Conservation (phyloP, 257 asterid species). For the Lantana camara region DNA sequence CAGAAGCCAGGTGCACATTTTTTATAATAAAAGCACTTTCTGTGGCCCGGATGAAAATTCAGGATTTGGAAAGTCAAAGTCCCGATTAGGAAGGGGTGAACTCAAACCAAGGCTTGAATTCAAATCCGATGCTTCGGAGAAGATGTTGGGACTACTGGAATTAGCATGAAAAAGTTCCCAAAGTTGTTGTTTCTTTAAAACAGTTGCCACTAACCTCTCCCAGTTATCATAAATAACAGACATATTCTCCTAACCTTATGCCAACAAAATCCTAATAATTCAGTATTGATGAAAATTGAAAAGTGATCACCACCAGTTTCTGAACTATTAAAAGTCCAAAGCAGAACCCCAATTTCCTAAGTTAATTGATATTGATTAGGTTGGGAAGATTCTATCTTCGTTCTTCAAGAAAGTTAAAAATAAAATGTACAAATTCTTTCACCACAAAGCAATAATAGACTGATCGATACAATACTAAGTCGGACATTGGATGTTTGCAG, state of each 20-base stretch:
- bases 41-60: too few species aligned
- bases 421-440: too few species aligned
- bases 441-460: too few species aligned
- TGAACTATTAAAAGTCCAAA: background rate
- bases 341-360: background rate
- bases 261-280: background rate
- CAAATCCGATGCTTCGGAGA: slow-evolving; percentile 12
- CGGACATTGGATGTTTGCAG: too few species aligned
- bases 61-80: background rate
- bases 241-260: background rate
- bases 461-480: too few species aligned
- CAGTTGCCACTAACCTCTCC: slow-evolving; percentile 25
- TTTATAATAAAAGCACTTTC: background rate
- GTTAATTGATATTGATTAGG: background rate
- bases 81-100: background rate
- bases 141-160: slow-evolving; percentile 21
- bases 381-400: too few species aligned
- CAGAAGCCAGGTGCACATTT: slow-evolving; percentile 11
- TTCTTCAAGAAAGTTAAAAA: too few species aligned
- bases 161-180: slow-evolving; percentile 21
- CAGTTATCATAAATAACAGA: too few species aligned
- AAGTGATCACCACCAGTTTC: too few species aligned
- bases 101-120: too few species aligned
- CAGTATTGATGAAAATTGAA: too few species aligned
- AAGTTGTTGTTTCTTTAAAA: slow-evolving; percentile 11